Evolutionary conservation across 2,329 filamentous ascomycete genomes (phyloP), one percentile per base, ranked within the genome.

Genomic region (Dactylellina leptospora): DNA sequence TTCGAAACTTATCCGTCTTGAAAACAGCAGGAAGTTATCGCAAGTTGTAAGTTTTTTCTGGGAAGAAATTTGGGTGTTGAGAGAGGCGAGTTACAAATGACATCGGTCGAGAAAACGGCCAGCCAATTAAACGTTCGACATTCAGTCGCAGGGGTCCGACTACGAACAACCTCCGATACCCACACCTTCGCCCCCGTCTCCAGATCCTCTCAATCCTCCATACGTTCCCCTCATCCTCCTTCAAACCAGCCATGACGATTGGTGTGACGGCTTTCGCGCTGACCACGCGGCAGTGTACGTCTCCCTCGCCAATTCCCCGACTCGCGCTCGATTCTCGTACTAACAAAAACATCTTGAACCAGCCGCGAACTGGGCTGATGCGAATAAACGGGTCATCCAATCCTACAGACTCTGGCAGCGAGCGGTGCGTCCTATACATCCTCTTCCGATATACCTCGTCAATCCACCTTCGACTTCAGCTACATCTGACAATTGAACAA

Each of bases 331-430:
- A 3, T 22, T 40, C 13, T 11, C 33, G 10, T 22, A 33, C 64
- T 50, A 70, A 61, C 47, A 5, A 6, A n/a, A 40, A 18, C 23
- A 11, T 22, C 30, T 9, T n/a, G 28, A n/a, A 22, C 11, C 56
- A 72, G 68, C 68, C 18, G 68, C 47, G 53, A 56, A 90, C 85
- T 96, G 91, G 92, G 80, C 82, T 77, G 92, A 97, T 84, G 93
- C 93, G 78, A 91, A 90, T 82, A 85, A 84, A 80, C 88, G 93
- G 84, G 95, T 97, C 75, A 82, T 97, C 77, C 87, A 88, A 79
- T 90, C 91, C 77, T 99, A 99, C 84, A 87, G 95, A 80, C 90
- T 93, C 84, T 99, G 95, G 95, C 87, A 97, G 78, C 89, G 95
- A 85, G 89, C 92, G 82, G 95, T 99, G 89, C 80, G 93, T 88